A percentile compares a stretch with the other conserved stretches of the same genome.
Conservation (phyloP, 805 yeast genomes). For the Candida silvicultrix region DNA sequence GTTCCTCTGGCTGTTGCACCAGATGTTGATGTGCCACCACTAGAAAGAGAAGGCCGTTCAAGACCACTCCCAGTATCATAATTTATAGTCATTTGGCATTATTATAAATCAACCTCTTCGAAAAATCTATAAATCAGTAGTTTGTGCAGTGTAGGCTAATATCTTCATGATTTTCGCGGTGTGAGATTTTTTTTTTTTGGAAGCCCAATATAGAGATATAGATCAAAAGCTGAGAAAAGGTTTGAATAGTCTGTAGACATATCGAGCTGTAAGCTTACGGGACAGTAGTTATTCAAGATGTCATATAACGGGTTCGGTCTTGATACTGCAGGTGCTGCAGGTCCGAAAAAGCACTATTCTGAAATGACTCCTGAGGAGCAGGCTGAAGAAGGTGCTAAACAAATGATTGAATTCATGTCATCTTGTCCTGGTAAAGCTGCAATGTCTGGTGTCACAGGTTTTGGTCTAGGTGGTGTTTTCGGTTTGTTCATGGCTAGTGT, state of each 20-base stretch:
- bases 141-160: too few species aligned
- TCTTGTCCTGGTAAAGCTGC: constrained; percentile 94
- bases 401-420: constrained; percentile 77
- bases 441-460: constrained; percentile 91
- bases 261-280: too few species aligned
- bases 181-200: neutral
- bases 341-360: constrained; percentile 41
- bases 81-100: too few species aligned
- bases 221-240: too few species aligned
- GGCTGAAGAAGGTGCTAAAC: constrained; percentile 83
- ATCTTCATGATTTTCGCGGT: too few species aligned
- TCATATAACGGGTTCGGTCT: constrained; percentile 36
- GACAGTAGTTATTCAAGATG: too few species aligned
- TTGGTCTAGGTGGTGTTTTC: constrained; percentile 90
- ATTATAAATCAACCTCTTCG: too few species aligned
- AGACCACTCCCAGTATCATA: constrained; percentile 20
- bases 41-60: constrained; percentile 69
- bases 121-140: too few species aligned
- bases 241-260: too few species aligned
- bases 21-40: constrained; percentile 60
- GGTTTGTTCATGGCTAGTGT: constrained; percentile 86
- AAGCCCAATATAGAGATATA: neutral
- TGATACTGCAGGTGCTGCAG: constrained; percentile 32
- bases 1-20: constrained; percentile 60
- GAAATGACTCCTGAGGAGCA: constrained; percentile 90